phyloP scores from a whole-genome alignment of 352 stramenopile species.

The Phytophthora podocarpi region DNA sequence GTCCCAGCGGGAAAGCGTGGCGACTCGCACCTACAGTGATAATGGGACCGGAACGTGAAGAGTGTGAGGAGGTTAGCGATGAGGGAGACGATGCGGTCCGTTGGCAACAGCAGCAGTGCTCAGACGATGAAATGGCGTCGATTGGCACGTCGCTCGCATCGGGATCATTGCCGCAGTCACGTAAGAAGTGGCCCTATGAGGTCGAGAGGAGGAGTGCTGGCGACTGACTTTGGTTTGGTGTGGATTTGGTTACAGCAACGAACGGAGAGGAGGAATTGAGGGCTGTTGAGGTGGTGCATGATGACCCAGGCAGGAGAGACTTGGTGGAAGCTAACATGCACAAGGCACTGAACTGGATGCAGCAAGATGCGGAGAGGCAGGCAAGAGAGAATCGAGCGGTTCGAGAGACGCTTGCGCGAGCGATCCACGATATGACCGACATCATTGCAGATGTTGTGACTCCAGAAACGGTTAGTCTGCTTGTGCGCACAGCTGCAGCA shows the following conservation, averaged over 20 bases:
- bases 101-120: conserved; percentile 5
- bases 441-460: conserved; percentile 29
- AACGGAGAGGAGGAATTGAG: background rate
- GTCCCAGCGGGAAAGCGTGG: conserved; percentile 14
- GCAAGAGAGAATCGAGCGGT: conserved; percentile 37
- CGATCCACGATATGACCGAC: conserved; percentile 37
- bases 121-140: conserved; percentile 2
- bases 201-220: background rate
- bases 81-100: background rate
- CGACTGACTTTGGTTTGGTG: conserved; percentile 4
- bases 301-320: background rate
- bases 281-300: background rate
- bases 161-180: conserved; percentile 14
- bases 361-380: conserved; percentile 45
- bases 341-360: conserved; percentile 49
- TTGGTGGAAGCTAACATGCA: conserved; percentile 28
- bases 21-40: conserved; percentile 23
- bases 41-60: conserved; percentile 1
- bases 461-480: conserved; percentile 2
- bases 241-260: conserved; percentile 2
- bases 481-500: conserved; percentile 15
- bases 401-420: conserved; percentile 25
- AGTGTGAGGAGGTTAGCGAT: background rate
- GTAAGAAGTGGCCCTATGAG: conserved; percentile 8
- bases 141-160: conserved; percentile 21